Evolutionary conservation across 2,329 filamentous ascomycete genomes (phyloP), one percentile per base, ranked within the genome.

Genomic region (Aplosporella prunicola): DNA sequence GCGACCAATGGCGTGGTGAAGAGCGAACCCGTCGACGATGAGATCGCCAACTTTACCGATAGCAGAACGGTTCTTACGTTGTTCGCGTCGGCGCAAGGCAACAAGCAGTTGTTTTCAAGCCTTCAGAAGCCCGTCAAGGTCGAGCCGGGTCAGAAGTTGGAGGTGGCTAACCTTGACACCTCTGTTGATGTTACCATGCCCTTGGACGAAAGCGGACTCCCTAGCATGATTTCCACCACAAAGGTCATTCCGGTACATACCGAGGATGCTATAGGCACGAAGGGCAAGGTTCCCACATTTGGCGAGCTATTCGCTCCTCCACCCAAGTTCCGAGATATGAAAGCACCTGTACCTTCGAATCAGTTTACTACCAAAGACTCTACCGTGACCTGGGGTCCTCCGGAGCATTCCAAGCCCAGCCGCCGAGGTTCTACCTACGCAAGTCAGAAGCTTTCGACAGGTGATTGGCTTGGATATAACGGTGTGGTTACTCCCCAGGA

Each of bases 21-120:
- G 23, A 18, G 26, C 11, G 39, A 37, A 15, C 33, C 29, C 3
- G 28, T 20, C 3, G 43, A 47, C 17, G 43, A 44, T 5, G 35
- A 31, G 25, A 14, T 17, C 4, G 40, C 39, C 35, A 36, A 55
- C 15, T 35, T 35, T 4, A 22, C 32, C 11, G 61, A 64, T 33
- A 64, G 72, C 39, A 71, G 67, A 44, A 64, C 77, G 11, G 79
- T 89, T 5, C 66, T 95, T 41, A 89, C 84, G 1, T 66, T 93
- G 1, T 80, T 78, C 47, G 86, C 84, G 38, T 82, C 78, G 47
- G 82, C 82, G 26, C 77, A 80, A 2, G 77, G 78, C 30, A 36
- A 36, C 18, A 41, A 41, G 48, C 82, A 89, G 43, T 67, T 95
- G 4, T 95, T 91, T 56, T 93, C 89, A 4, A 93, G 88, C 57